Evolutionary conservation across 805 yeast genomes (phyloP), one percentile per base, ranked within the genome.

Genomic region (Ogataea zsoltii): DNA sequence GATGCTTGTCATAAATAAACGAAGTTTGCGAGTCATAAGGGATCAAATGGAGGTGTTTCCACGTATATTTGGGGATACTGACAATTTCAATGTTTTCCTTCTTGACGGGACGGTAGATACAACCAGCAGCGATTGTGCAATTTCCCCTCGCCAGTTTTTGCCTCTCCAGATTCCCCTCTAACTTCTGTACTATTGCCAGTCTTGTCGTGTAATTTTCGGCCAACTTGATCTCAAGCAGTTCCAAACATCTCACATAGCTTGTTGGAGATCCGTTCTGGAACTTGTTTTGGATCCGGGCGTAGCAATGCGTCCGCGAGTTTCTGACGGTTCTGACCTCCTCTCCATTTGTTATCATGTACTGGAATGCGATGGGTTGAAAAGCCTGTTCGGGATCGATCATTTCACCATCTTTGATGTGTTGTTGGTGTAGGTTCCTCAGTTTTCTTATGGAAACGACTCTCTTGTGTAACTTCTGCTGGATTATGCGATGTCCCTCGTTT

Each of bases 41-140:
- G 16, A 51, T 48, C 38, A 51, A 16, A 16, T 40, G 43, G 26
- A 51, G 34, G 25, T 41, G 46, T 32, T 43, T 45, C 55, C 55
- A 51, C 23, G 33, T 17, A 32, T 35, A 48, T 44, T 45, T 51
- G 13, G 42, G 18, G n/a, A 48, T 41, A 18, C 37, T 43, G 31
- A 51, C 17, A 10, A 51, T 36, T n/a, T 40, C 46, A 11, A 44
- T 30, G 14, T 12, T 18, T 19, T 45, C 52, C 13, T 26, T 13
- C 10, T 26, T 17, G 3, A 28, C 18, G 3, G 37, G 32, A 15
- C 33, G 41, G 26, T 48, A 51, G 2, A 44, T 36, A 12, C 41
- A 23, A 5, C 50, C 52, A 26, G 40, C 35, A 7, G 35, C 29
- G 33, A 51, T 33, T n/a, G 21, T 48, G 17, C 23, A 19, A 17